phyloP scores from a whole-genome alignment of 345 rosid species.

The Citrus glauca region DNA sequence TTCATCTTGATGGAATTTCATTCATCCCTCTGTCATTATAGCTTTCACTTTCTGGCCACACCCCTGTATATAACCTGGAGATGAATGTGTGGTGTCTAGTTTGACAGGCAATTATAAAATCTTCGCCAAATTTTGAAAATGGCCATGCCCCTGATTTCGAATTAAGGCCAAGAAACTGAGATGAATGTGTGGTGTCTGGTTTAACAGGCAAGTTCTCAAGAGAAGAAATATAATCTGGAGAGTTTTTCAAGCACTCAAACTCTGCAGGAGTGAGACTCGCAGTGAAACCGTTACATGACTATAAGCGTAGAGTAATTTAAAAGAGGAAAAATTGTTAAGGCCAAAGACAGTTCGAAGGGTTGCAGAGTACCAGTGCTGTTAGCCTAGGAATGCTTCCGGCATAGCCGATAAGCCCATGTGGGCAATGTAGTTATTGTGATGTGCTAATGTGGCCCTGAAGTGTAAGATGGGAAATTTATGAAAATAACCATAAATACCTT shows the following conservation, averaged over 20 bases:
- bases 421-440: slow-evolving; percentile 34
- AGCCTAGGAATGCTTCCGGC: slow-evolving; percentile 36
- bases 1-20: slow-evolving; percentile 39
- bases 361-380: slow-evolving; percentile 35
- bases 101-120: background rate
- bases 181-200: slow-evolving; percentile 37
- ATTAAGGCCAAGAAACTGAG: slow-evolving; percentile 28
- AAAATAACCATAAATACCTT: too few species aligned
- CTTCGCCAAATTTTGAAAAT: slow-evolving; percentile 32
- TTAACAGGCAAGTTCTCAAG: slow-evolving; percentile 27
- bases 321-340: background rate
- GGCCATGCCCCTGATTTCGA: slow-evolving; percentile 34
- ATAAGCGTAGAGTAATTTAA: slow-evolving; percentile 32
- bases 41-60: slow-evolving; percentile 54
- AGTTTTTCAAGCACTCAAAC: slow-evolving; percentile 28
- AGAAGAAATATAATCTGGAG: slow-evolving; percentile 37
- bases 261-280: slow-evolving; percentile 32
- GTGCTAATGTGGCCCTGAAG: slow-evolving; percentile 4
- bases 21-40: slow-evolving; percentile 31
- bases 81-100: too few species aligned
- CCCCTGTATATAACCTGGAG: background rate
- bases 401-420: slow-evolving; percentile 40
- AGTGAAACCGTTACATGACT: slow-evolving; percentile 40
- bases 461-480: too few species aligned
- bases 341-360: slow-evolving; percentile 24